phyloP scores from a whole-genome alignment of 345 rosid species.

The Rhizophora apiculata region DNA sequence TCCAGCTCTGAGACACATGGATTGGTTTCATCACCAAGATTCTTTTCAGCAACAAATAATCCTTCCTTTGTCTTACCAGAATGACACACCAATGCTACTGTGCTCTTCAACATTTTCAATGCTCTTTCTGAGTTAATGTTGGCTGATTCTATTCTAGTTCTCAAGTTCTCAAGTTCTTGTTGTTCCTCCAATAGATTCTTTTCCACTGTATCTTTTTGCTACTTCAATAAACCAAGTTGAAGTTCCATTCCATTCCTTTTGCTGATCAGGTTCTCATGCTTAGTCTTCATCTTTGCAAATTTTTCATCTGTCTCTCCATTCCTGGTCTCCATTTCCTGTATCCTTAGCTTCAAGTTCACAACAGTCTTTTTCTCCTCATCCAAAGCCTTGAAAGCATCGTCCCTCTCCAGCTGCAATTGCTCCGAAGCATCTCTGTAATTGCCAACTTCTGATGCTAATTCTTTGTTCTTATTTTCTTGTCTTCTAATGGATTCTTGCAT shows the following conservation, averaged over 20 bases:
- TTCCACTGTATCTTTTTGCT: slow-evolving; percentile 43
- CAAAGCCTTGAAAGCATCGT: slow-evolving; percentile 32
- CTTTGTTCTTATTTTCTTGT: slow-evolving; percentile 35
- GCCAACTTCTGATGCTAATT: slow-evolving; percentile 28
- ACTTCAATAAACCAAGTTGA: slow-evolving; percentile 24
- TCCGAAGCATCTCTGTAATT: slow-evolving; percentile 8
- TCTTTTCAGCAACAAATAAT: slow-evolving; percentile 13
- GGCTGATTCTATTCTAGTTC: slow-evolving; percentile 37
- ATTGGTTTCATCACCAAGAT: slow-evolving; percentile 34
- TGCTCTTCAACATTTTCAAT: slow-evolving; percentile 47
- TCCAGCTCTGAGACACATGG: slow-evolving; percentile 42
- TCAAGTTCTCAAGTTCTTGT: slow-evolving; percentile 29
- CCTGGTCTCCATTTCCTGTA: slow-evolving; percentile 41
- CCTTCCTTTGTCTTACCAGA: slow-evolving; percentile 28
- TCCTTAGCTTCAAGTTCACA: slow-evolving; percentile 27
- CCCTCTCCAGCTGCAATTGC: slow-evolving; percentile 37
- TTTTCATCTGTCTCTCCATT: slow-evolving; percentile 32
- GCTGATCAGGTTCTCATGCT: slow-evolving; percentile 26
- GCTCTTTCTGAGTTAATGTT: slow-evolving; percentile 33
- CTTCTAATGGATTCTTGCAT: slow-evolving; percentile 29
- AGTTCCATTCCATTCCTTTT: slow-evolving; percentile 36
- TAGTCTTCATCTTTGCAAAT: slow-evolving; percentile 28
- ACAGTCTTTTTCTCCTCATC: slow-evolving; percentile 43
- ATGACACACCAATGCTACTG: slow-evolving; percentile 39
- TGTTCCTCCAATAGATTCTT: slow-evolving; percentile 41